Conservation (phyloP, 768 basidiomycete genomes). For the Pleurotus djamor region DNA sequence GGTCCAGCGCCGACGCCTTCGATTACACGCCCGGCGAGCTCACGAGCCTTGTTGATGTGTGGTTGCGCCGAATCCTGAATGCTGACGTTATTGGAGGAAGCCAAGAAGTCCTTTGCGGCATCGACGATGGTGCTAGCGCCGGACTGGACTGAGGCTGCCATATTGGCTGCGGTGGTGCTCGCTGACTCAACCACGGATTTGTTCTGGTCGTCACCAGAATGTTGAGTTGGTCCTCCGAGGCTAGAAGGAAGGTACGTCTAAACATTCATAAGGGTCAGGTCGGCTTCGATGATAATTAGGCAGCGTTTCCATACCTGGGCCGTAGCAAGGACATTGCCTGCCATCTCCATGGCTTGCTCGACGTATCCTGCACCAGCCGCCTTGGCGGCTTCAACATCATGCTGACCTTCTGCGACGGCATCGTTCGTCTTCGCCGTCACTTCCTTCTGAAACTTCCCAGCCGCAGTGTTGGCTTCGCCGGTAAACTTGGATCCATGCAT, state of each 20-base stretch:
- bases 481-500: conserved; percentile 28
- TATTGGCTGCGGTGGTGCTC: conserved; percentile 11
- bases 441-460: conserved; percentile 31
- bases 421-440: conserved; percentile 40
- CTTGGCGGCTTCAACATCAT: conserved; percentile 44
- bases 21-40: conserved; percentile 10
- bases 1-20: conserved; percentile 12
- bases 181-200: background rate
- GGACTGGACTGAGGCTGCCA: conserved; percentile 28
- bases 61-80: conserved; percentile 29
- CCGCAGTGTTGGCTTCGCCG: conserved; percentile 23
- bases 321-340: conserved; percentile 36
- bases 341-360: conserved; percentile 52
- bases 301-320: too few species aligned
- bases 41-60: conserved; percentile 36
- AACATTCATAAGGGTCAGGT: too few species aligned
- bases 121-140: conserved; percentile 24
- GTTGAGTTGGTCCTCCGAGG: background rate
- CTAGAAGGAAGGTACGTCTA: conserved; percentile 16
- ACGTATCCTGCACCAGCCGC: conserved; percentile 46
- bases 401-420: conserved; percentile 57
- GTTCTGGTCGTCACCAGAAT: background rate
- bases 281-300: too few species aligned
- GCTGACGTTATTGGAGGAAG: conserved; percentile 26
- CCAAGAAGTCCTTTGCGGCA: conserved; percentile 26